A percentile compares a stretch with the other conserved stretches of the same genome.
phyloP scores from a whole-genome alignment of 202 grass and related monocot genomes.

The Cymbopogon flexuosus region DNA sequence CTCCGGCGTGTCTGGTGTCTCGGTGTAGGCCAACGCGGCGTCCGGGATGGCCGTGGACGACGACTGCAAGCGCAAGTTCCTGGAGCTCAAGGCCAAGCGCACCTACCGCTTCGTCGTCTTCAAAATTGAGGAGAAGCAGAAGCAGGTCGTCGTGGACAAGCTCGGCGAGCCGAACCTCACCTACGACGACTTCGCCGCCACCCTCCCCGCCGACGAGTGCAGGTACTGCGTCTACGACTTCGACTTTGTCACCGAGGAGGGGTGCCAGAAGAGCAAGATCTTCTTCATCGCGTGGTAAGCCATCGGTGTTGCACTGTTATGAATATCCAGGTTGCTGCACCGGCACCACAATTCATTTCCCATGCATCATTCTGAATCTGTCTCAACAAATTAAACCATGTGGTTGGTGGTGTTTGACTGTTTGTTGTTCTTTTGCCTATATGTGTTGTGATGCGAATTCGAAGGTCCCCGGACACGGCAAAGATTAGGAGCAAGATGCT shows the following conservation, averaged over 20 bases:
- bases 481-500: constrained; percentile 52
- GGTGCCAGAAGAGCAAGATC: constrained; percentile 93
- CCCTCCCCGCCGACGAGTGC: constrained; percentile 17
- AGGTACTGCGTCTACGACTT: constrained; percentile 2
- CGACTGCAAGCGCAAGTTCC: constrained; percentile 45
- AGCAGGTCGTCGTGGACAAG: constrained; percentile 46
- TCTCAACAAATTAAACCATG: neutral
- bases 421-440: neutral
- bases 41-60: constrained; percentile 53
- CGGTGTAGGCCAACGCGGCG: constrained; percentile 22
- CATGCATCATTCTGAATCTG: neutral
- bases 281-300: constrained; percentile 73
- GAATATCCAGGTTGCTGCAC: neutral
- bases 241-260: constrained; percentile 49
- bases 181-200: constrained; percentile 45
- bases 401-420: neutral
- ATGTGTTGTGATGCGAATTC: neutral
- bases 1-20: neutral
- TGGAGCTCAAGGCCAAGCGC: constrained; percentile 49
- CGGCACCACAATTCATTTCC: neutral
- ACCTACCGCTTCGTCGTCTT: constrained; percentile 47
- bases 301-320: neutral
- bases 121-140: constrained; percentile 49
- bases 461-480: neutral
- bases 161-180: constrained; percentile 35